Evolutionary conservation across 164 flowering plant genomes (phyloP).

Genomic region (Vitis riparia): DNA sequence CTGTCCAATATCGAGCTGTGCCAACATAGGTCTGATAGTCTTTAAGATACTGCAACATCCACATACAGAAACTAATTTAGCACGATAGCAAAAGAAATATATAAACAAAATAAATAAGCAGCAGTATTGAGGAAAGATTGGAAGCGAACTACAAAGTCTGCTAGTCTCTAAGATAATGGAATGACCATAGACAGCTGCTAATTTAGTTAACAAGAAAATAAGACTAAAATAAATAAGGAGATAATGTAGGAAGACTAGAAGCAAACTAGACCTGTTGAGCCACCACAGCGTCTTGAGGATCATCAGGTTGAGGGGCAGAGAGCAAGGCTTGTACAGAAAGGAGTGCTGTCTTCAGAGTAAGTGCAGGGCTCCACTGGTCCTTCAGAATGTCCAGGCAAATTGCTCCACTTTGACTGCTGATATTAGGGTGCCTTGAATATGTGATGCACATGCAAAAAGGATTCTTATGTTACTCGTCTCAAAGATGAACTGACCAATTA

Average conservation of each 20-base stretch:
- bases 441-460: not conserved
- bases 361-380: slow-evolving; percentile 99
- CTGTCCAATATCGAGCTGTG: slow-evolving; percentile 99
- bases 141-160: not conserved
- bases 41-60: slow-evolving; percentile 60
- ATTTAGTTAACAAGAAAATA: not conserved
- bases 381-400: slow-evolving; percentile 93
- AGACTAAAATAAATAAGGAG: not conserved
- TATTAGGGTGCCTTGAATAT: slow-evolving; percentile 87
- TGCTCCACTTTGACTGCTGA: slow-evolving; percentile 99
- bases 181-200: too few species aligned
- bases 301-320: slow-evolving; percentile 92
- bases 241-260: not conserved
- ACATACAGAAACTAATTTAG: slow-evolving; percentile 1
- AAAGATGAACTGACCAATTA: not conserved
- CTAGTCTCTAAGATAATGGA: slow-evolving; percentile 2
- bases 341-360: slow-evolving; percentile 92
- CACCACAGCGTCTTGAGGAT: slow-evolving; percentile 99
- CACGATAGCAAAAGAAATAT: not conserved
- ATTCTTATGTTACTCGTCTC: not conserved
- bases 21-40: slow-evolving; percentile 79
- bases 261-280: slow-evolving; percentile 78
- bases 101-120: slow-evolving; percentile 1
- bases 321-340: slow-evolving; percentile 94
- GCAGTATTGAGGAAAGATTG: not conserved